A percentile compares a stretch with the other conserved stretches of the same genome.
phyloP scores from a whole-genome alignment of 441 rosid species.

The Pelargonium fulgidum region DNA sequence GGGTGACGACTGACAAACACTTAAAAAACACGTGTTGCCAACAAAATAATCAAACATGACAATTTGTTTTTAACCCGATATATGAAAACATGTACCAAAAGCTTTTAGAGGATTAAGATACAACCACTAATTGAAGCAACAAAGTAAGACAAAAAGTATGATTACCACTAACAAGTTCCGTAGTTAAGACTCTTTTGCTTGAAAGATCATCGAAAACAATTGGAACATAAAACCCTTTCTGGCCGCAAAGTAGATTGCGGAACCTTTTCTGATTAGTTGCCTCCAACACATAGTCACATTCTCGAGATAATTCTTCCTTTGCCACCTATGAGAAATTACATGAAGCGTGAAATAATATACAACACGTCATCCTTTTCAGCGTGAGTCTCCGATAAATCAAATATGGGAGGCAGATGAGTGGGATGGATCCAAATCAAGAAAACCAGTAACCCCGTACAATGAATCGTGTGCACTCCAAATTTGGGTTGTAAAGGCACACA shows the following conservation, averaged over 20 bases:
- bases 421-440: background rate
- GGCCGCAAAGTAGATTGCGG: conserved; percentile 41
- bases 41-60: background rate
- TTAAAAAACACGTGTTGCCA: background rate
- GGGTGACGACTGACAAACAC: background rate
- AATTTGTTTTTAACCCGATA: background rate
- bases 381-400: conserved; percentile 3
- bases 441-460: background rate
- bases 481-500: conserved; percentile 8
- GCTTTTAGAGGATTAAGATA: background rate
- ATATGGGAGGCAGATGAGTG: conserved; percentile 1
- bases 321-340: conserved; percentile 54
- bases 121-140: conserved; percentile 8
- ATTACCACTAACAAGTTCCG: conserved; percentile 79
- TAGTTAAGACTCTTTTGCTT: conserved; percentile 68
- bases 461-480: background rate
- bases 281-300: conserved; percentile 88
- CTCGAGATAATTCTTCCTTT: conserved; percentile 76
- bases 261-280: conserved; percentile 77
- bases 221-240: conserved; percentile 70
- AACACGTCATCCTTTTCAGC: conserved; percentile 8
- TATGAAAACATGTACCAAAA: background rate
- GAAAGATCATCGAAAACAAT: conserved; percentile 63
- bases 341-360: conserved; percentile 4
- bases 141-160: background rate